These are phyloP conservation scores for Lecanicillium sp. DNA, from an alignment of 2,329 filamentous ascomycete genomes.

Conservation along the genomic window DNA sequence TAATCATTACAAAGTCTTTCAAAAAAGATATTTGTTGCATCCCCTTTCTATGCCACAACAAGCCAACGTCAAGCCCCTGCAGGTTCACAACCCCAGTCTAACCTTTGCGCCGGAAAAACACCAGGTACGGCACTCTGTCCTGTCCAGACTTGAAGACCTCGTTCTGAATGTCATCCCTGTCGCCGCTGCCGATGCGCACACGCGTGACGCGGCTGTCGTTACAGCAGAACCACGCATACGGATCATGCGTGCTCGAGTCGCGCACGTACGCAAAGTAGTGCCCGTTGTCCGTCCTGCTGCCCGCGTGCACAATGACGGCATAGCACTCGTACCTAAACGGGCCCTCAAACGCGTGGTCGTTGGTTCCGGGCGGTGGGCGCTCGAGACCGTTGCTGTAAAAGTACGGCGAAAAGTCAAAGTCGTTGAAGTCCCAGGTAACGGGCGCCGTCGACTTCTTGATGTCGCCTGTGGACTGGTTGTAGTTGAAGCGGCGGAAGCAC, in stretches of 20 bases:
- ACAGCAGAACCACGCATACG: conserved; percentile 42
- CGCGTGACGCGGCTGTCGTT: conserved; percentile 39
- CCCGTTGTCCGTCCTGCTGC: conserved; percentile 60
- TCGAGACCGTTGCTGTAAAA: conserved; percentile 33
- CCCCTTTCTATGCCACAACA: conserved; percentile 1
- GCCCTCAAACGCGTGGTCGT: conserved; percentile 36
- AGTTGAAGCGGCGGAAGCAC: conserved; percentile 58
- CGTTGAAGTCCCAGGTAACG: conserved; percentile 70
- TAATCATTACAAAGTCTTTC: not conserved
- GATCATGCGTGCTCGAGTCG: conserved; percentile 43
- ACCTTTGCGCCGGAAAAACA: conserved; percentile 39
- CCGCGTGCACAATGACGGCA: conserved; percentile 73
- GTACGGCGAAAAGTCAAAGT: conserved; percentile 50
- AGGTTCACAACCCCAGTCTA: too few relatives aligned
- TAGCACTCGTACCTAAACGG: conserved; percentile 81
- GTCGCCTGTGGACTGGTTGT: conserved; percentile 24
- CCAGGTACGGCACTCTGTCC: conserved; percentile 40
- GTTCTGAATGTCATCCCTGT: conserved; percentile 29
- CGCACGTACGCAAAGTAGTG: conserved; percentile 74
- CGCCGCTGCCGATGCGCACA: conserved; percentile 36
- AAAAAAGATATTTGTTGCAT: not conserved
- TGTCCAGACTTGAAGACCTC: conserved; percentile 33
- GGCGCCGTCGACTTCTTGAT: conserved; percentile 62
- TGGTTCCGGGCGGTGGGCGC: conserved; percentile 24
- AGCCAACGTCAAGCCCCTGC: not conserved